phyloP scores from a whole-genome alignment of 495 filamentous ascomycete species.

The Podospora sp. region DNA sequence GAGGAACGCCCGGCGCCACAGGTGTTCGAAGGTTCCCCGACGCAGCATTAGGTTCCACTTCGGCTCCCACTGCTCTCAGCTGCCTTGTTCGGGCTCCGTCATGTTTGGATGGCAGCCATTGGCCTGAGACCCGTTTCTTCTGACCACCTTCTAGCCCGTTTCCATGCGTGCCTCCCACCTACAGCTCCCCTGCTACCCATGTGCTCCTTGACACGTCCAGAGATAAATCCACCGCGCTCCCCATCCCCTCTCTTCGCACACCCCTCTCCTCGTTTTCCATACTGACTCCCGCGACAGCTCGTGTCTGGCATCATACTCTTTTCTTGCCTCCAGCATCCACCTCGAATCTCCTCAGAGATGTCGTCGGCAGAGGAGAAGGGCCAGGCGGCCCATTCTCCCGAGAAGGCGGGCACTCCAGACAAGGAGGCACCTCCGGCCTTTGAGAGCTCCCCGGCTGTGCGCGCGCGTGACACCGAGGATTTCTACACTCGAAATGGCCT shows the following conservation, averaged over 20 bases:
- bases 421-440: constrained; percentile 34
- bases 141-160: constrained; percentile 29
- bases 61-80: neutral
- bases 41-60: neutral
- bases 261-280: neutral
- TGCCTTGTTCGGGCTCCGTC: neutral
- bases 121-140: constrained; percentile 19
- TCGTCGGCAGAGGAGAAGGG: constrained; percentile 36
- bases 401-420: constrained; percentile 21
- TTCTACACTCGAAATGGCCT: constrained; percentile 56
- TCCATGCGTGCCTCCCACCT: constrained; percentile 9
- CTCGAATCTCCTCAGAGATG: constrained; percentile 28
- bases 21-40: neutral
- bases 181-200: neutral
- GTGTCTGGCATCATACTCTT: neutral
- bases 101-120: neutral
- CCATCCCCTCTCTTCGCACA: neutral
- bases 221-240: neutral
- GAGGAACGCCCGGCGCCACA: neutral
- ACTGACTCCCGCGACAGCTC: neutral
- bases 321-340: constrained; percentile 19
- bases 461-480: constrained; percentile 32
- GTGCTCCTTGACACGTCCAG: neutral
- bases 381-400: neutral
- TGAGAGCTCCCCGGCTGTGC: constrained; percentile 14